Evolutionary conservation across 768 basidiomycete genomes (phyloP), one percentile per base, ranked within the genome.

Genomic region (Dictyophora rubrovolvata): DNA sequence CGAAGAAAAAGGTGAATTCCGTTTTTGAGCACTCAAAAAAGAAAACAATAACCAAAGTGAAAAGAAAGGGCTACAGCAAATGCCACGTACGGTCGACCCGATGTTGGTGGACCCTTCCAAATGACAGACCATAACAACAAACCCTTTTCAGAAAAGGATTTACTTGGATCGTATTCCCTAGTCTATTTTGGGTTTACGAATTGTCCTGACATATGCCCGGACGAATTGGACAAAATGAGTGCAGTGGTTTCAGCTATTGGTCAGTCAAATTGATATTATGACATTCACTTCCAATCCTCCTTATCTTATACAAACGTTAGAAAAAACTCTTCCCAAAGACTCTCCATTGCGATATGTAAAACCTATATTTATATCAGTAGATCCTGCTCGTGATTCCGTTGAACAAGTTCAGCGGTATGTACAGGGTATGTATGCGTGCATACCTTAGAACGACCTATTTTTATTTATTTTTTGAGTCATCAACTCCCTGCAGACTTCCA

Each of bases 141-240:
- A 56, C 70, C 80, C 0, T 98, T 93, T 72, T 87, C 92, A 1
- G 86, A 97, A 49, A 73, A 87, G 56, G 81, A 95, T 67, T 74
- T 98, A 50, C 71, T 87, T 22, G 94, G 93, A 36, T 88, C 89
- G 74, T 97, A 53, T 54, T 57, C 52, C 9, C 73, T 91, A 60
- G 79, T 90, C 50, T 91, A 97, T 74, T 99, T 99, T 72, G 96
- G 96, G n/a, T 99, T 98, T 76, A 94, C 95, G 33, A 95, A 99
- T 71, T 99, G 96, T 72, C 95, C 96, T 6, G 96, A 99, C 71
- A 97, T 99, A 56, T 99, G 96, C 68, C 96, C 96, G 1, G 90
- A 94, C 56, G 95, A 98, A 73, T 78, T 99, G 28, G 96, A 99
- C 75, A 98, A 98, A 76, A 83, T 97, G 74, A 84, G 87, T 12